These are phyloP conservation scores for Botrytis elliptica DNA, from an alignment of 2,329 filamentous ascomycete genomes.

Conservation along the genomic window DNA sequence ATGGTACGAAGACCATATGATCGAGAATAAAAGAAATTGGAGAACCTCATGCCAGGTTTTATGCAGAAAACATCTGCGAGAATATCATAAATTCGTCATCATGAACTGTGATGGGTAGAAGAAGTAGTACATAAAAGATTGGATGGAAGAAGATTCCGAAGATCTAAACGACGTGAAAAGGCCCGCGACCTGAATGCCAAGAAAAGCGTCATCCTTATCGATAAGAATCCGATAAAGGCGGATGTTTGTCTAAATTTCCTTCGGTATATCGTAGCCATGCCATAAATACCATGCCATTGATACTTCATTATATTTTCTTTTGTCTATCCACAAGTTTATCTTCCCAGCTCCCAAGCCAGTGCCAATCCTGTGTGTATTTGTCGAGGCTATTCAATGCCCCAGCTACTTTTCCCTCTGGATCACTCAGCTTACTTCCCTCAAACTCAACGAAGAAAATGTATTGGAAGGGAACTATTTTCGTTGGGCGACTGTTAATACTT, in stretches of 20 bases:
- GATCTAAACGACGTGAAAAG: slow-evolving; percentile 9
- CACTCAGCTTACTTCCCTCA: slow-evolving; percentile 57
- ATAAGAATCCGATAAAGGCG: slow-evolving; percentile 19
- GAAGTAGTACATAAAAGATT: not conserved
- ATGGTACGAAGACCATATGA: slow-evolving; percentile 7
- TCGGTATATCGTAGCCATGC: not conserved
- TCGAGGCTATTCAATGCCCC: slow-evolving; percentile 59
- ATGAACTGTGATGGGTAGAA: not conserved
- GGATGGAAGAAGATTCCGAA: not conserved
- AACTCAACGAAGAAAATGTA: slow-evolving; percentile 97
- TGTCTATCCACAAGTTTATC: slow-evolving; percentile 18
- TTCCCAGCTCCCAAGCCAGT: slow-evolving; percentile 69
- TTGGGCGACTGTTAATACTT: slow-evolving; percentile 84
- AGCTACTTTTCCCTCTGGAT: slow-evolving; percentile 57
- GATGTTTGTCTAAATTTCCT: not conserved
- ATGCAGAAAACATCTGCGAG: not conserved
- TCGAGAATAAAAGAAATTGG: slow-evolving; percentile 15
- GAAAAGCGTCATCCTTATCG: slow-evolving; percentile 18
- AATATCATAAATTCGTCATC: slow-evolving; percentile 8
- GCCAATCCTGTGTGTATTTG: slow-evolving; percentile 58
- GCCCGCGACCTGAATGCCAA: slow-evolving; percentile 8
- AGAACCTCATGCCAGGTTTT: slow-evolving; percentile 22
- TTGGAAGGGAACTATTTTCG: slow-evolving; percentile 72
- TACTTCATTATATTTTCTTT: not conserved
- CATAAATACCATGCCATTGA: slow-evolving; percentile 8